Evolutionary conservation across 2,329 filamentous ascomycete genomes (phyloP).

Genomic region (Cladophialophora bantiana): DNA sequence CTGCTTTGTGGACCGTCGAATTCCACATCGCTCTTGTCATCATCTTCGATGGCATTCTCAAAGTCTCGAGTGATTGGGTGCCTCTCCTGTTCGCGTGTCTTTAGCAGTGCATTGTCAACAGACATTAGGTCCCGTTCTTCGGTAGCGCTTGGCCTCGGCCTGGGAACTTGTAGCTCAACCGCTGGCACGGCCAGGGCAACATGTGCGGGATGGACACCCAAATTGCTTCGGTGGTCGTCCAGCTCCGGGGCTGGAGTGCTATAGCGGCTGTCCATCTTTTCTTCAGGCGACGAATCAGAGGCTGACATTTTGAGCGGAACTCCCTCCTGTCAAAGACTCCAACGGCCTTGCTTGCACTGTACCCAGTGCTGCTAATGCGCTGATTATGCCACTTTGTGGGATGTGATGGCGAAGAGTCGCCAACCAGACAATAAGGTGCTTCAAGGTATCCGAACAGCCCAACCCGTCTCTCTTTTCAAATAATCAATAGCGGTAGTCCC

Average conservation of each 20-base stretch:
- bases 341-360: slow-evolving; percentile 14
- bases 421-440: slow-evolving; percentile 2
- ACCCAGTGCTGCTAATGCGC: slow-evolving; percentile 17
- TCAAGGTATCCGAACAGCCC: slow-evolving; percentile 2
- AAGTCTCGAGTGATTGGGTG: slow-evolving; percentile 74
- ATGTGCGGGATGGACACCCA: slow-evolving; percentile 55
- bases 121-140: slow-evolving; percentile 48
- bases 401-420: slow-evolving; percentile 16
- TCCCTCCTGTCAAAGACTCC: slow-evolving; percentile 9
- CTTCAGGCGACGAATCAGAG: slow-evolving; percentile 68
- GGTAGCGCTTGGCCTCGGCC: slow-evolving; percentile 46
- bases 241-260: slow-evolving; percentile 71
- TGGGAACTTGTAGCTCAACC: slow-evolving; percentile 33
- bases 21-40: slow-evolving; percentile 60
- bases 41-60: slow-evolving; percentile 83
- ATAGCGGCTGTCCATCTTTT: slow-evolving; percentile 64
- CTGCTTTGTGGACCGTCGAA: slow-evolving; percentile 44
- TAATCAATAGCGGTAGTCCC: slow-evolving; percentile 13
- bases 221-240: slow-evolving; percentile 78
- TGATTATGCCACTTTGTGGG: slow-evolving; percentile 28
- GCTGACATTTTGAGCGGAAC: slow-evolving; percentile 48
- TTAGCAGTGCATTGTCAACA: slow-evolving; percentile 44
- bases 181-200: slow-evolving; percentile 53
- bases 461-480: slow-evolving; percentile 11
- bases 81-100: slow-evolving; percentile 22